Conservation (phyloP, 23 red algal species). For the Cyanidioschyzon merolae region DNA sequence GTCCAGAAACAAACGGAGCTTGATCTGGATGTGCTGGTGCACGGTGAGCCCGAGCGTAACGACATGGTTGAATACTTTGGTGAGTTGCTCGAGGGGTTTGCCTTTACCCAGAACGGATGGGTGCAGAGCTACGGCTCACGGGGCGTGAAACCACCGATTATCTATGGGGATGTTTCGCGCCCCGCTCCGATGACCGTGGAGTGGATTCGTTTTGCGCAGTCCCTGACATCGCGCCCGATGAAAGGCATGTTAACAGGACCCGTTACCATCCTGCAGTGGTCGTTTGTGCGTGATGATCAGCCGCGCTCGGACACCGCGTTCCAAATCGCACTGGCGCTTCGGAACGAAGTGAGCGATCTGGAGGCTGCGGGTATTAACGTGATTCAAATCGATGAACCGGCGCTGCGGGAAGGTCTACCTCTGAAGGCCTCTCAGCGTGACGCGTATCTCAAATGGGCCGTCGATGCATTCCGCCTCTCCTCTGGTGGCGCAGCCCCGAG, state of each 20-base stretch:
- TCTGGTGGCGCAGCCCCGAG: conserved; percentile 36
- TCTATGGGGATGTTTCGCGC: conserved; percentile 69
- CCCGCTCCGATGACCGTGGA: conserved; percentile 55
- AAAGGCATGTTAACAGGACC: conserved; percentile 95
- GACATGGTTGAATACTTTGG: conserved; percentile 99
- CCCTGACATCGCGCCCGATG: conserved; percentile 50
- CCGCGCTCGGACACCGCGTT: conserved; percentile 56
- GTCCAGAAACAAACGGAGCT: conserved; percentile 51
- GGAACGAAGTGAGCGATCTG: conserved; percentile 67
- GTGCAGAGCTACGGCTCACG: conserved; percentile 73
- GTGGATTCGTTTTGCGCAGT: conserved; percentile 54
- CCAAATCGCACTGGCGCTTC: conserved; percentile 63
- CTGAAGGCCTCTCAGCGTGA: conserved; percentile 46
- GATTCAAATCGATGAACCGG: conserved; percentile 88
- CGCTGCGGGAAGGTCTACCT: conserved; percentile 76
- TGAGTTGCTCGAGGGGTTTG: conserved; percentile 50
- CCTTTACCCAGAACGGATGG: conserved; percentile 76
- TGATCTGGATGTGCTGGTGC: conserved; percentile 75
- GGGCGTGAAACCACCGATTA: conserved; percentile 73
- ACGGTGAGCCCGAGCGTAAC: conserved; percentile 73
- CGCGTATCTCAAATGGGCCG: conserved; percentile 70
- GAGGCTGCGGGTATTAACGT: conserved; percentile 48
- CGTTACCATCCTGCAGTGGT: conserved; percentile 79
- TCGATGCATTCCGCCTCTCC: conserved; percentile 57
- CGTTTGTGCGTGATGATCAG: conserved; percentile 72